phyloP scores from a whole-genome alignment of 1,284 basidiomycete species.

The Amylostereum areolatum region DNA sequence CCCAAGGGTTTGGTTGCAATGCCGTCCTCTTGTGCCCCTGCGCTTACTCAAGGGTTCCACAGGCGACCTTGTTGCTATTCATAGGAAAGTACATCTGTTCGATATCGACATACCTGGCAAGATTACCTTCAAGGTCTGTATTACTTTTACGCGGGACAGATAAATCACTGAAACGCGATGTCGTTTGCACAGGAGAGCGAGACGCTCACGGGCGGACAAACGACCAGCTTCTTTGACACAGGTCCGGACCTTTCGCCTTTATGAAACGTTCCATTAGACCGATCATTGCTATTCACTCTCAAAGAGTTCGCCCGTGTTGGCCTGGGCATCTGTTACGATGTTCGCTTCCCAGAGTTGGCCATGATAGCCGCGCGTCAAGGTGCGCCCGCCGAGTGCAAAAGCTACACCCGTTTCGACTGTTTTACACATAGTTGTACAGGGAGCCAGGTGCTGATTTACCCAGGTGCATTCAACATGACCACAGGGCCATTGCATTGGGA shows the following conservation, averaged over 20 bases:
- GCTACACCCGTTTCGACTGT: too few relatives aligned
- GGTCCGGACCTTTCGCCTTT: slow-evolving; percentile 37
- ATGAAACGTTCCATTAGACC: background rate
- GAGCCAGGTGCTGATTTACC: slow-evolving; percentile 88
- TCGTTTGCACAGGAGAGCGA: slow-evolving; percentile 75
- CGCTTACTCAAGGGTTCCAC: background rate
- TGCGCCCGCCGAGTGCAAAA: slow-evolving; percentile 19
- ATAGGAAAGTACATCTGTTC: slow-evolving; percentile 96
- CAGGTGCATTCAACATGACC: slow-evolving; percentile 84
- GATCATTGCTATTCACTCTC: background rate
- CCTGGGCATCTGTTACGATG: slow-evolving; percentile 87
- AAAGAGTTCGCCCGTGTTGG: slow-evolving; percentile 86
- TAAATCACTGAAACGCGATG: background rate
- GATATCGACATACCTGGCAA: slow-evolving; percentile 98
- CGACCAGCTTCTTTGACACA: slow-evolving; percentile 84
- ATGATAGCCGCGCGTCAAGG: slow-evolving; percentile 88
- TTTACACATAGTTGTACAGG: slow-evolving; percentile 37
- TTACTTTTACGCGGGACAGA: background rate
- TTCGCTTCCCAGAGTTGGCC: slow-evolving; percentile 93
- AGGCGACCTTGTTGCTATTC: slow-evolving; percentile 84
- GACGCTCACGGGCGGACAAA: slow-evolving; percentile 78
- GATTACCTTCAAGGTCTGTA: slow-evolving; percentile 87
- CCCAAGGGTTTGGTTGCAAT: slow-evolving; percentile 57
- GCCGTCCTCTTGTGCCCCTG: background rate
- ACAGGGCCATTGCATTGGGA: slow-evolving; percentile 98